phyloP scores from a whole-genome alignment of 2,329 filamentous ascomycete species.

The Davidsoniella australis region DNA sequence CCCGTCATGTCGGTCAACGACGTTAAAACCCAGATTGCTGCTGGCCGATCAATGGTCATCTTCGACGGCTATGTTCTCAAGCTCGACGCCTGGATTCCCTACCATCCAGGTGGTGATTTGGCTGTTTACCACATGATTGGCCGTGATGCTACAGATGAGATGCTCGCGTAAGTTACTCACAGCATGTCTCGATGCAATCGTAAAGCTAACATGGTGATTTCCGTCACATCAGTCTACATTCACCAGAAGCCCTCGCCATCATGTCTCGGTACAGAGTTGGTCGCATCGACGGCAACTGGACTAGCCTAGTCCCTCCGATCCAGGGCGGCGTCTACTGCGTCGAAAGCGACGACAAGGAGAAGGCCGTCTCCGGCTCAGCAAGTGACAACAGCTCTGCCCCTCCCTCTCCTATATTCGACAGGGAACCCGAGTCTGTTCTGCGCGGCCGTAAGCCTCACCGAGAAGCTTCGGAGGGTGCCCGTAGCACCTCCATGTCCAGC shows the following conservation, averaged over 20 bases:
- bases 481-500: conserved; percentile 4
- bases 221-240: conserved; percentile 51
- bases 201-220: conserved; percentile 12
- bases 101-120: conserved; percentile 83
- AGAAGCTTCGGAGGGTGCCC: conserved; percentile 2
- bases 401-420: conserved; percentile 34
- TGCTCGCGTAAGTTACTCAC: conserved; percentile 53
- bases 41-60: conserved; percentile 65
- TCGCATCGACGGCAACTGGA: conserved; percentile 62
- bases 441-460: conserved; percentile 6
- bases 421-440: conserved; percentile 12
- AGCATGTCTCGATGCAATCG: background rate
- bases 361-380: conserved; percentile 20
- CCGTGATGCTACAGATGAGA: conserved; percentile 84
- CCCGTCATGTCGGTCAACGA: conserved; percentile 24
- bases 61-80: conserved; percentile 68
- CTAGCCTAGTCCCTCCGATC: conserved; percentile 78
- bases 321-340: conserved; percentile 62
- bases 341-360: conserved; percentile 5
- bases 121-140: conserved; percentile 87
- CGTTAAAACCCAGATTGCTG: conserved; percentile 61
- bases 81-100: conserved; percentile 73
- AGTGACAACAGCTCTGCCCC: conserved; percentile 37
- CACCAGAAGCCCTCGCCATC: conserved; percentile 51
- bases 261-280: conserved; percentile 80